Percentiles rank a stretch among this genome's conserved stretches.
These are phyloP conservation scores for Byssoonygena ceratinophila DNA, from an alignment of 2,329 filamentous ascomycete species.

Conservation along the genomic window DNA sequence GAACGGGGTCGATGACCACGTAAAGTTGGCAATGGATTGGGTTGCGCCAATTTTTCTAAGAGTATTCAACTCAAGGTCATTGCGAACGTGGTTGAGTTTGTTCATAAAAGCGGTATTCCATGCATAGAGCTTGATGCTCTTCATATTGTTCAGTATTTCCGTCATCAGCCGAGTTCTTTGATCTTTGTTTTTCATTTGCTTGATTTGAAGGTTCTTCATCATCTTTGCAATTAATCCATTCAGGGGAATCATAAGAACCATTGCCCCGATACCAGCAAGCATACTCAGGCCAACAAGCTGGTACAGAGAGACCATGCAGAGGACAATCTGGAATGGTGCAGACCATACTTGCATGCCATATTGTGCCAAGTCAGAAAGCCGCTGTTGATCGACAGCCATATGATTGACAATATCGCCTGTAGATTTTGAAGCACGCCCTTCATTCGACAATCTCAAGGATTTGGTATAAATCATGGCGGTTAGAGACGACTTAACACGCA, in stretches of 20 bases:
- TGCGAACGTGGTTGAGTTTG: slow-evolving; percentile 89
- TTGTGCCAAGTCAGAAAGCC: slow-evolving; percentile 86
- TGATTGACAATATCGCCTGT: slow-evolving; percentile 98
- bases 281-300: slow-evolving; percentile 90
- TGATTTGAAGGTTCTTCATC: slow-evolving; percentile 90
- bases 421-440: slow-evolving; percentile 76
- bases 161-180: slow-evolving; percentile 85
- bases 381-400: slow-evolving; percentile 96
- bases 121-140: slow-evolving; percentile 96
- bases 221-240: slow-evolving; percentile 84
- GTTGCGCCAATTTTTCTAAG: slow-evolving; percentile 91
- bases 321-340: slow-evolving; percentile 86
- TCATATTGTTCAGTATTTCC: slow-evolving; percentile 99
- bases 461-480: slow-evolving; percentile 90
- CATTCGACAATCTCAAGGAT: slow-evolving; percentile 79
- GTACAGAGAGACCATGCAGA: slow-evolving; percentile 94
- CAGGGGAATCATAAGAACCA: slow-evolving; percentile 95
- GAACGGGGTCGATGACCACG: slow-evolving; percentile 95
- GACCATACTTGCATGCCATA: slow-evolving; percentile 95
- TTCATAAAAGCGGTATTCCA: slow-evolving; percentile 98
- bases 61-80: slow-evolving; percentile 90
- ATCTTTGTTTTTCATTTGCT: slow-evolving; percentile 99
- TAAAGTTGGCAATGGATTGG: slow-evolving; percentile 91
- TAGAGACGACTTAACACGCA: slow-evolving; percentile 87
- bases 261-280: slow-evolving; percentile 86